Percentiles rank a stretch among this genome's conserved stretches.
Conservation (phyloP, 495 filamentous ascomycete species). For the Trichoderma asperelloides region DNA sequence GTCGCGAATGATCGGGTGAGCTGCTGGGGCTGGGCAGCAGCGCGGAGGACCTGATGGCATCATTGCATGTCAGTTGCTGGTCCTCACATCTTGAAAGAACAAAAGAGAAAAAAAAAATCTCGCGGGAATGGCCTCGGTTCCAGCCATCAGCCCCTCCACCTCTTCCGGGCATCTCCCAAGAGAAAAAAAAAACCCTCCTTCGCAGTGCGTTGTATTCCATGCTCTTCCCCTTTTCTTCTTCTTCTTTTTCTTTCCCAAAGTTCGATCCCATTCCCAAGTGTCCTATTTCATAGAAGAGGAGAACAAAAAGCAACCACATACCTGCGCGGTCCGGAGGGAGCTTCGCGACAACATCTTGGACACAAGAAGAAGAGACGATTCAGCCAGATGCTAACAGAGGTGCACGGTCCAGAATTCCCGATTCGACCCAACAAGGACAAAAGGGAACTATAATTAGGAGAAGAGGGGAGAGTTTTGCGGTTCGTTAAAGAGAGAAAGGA, state of each 20-base stretch:
- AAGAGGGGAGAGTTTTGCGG: not conserved
- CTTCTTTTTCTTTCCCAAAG: conserved; percentile 9
- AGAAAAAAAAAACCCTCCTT: not conserved
- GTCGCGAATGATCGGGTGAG: conserved; percentile 55
- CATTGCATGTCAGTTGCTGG: conserved; percentile 23
- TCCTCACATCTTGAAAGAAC: not conserved
- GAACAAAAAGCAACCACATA: conserved; percentile 17
- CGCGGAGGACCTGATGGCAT: conserved; percentile 43
- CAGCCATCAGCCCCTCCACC: not conserved
- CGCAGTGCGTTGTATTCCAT: too few species aligned
- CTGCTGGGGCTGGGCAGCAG: conserved; percentile 39
- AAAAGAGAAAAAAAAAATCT: not conserved
- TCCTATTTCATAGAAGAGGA: conserved; percentile 11
- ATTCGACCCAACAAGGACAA: conserved; percentile 5
- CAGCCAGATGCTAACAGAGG: not conserved
- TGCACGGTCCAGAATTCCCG: not conserved
- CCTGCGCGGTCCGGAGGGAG: conserved; percentile 42
- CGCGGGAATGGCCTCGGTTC: not conserved
- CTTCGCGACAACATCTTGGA: conserved; percentile 53
- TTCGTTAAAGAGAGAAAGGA: not conserved
- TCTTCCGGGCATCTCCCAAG: not conserved
- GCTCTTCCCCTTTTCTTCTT: not conserved
- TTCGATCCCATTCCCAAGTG: not conserved
- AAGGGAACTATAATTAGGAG: conserved; percentile 1
- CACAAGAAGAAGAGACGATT: conserved; percentile 8